A percentile compares a stretch with the other conserved stretches of the same genome.
phyloP scores from a whole-genome alignment of 495 filamentous ascomycete genomes.

The Aspergillus avenaceus region DNA sequence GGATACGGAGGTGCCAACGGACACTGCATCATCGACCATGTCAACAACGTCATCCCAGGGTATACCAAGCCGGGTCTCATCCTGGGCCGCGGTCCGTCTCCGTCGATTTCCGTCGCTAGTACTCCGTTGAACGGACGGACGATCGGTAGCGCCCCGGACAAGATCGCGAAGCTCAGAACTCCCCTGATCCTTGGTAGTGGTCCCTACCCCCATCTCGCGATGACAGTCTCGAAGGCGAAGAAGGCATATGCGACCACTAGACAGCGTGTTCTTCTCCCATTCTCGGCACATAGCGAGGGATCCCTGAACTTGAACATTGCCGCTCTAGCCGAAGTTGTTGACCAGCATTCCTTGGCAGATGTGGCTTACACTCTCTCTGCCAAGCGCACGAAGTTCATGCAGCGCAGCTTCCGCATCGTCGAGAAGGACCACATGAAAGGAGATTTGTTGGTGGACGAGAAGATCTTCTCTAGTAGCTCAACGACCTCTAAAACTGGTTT shows the following conservation, averaged over 20 bases:
- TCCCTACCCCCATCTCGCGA: neutral
- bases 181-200: no score
- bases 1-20: slow-evolving; percentile 33
- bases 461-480: neutral
- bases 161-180: no score
- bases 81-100: no score
- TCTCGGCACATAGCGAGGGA: slow-evolving; percentile 3
- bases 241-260: neutral
- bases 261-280: neutral
- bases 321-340: neutral
- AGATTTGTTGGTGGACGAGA: neutral
- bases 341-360: slow-evolving; percentile 2
- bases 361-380: slow-evolving; percentile 22
- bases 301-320: neutral
- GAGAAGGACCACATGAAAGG: neutral
- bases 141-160: neutral
- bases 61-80: neutral
- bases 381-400: slow-evolving; percentile 17
- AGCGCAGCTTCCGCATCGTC: neutral
- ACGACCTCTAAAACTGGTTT: neutral
- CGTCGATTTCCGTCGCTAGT: no score
- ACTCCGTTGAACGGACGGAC: neutral
- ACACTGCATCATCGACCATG: slow-evolving; percentile 22
- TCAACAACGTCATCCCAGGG: neutral
- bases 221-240: no score